Conservation (phyloP, 495 filamentous ascomycete genomes). For the Neurospora intermedia region DNA sequence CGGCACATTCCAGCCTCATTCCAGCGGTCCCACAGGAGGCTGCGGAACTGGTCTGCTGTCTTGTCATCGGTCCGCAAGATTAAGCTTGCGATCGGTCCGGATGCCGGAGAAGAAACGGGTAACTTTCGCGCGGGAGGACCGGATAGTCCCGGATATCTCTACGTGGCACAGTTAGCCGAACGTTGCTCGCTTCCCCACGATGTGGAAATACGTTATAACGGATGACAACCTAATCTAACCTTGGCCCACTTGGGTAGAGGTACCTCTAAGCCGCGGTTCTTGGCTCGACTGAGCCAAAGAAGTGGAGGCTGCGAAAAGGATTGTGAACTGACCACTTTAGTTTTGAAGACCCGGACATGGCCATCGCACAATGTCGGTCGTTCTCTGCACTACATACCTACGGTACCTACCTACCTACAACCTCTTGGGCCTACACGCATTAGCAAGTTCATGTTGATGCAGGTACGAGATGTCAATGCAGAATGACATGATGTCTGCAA, state of each 20-base stretch:
- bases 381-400: not conserved
- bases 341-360: not conserved
- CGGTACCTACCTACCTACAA: not conserved
- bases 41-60: not conserved
- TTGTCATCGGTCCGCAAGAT: not conserved
- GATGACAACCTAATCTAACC: not conserved
- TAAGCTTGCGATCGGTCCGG: not conserved
- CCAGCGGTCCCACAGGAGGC: not conserved
- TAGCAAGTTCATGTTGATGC: not conserved
- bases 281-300: not conserved
- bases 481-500: not conserved
- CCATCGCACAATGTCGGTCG: not conserved
- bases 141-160: not conserved
- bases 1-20: not conserved
- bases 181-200: not conserved
- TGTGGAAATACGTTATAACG: not conserved
- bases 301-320: not conserved
- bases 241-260: not conserved
- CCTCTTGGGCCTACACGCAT: not conserved
- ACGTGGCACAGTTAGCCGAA: not conserved
- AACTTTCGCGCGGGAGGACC: not conserved
- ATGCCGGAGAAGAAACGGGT: not conserved
- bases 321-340: not conserved
- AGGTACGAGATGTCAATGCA: not conserved
- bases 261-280: not conserved